Evolutionary conservation across 495 filamentous ascomycete genomes (phyloP).

Genomic region (Sporormia fimetaria): DNA sequence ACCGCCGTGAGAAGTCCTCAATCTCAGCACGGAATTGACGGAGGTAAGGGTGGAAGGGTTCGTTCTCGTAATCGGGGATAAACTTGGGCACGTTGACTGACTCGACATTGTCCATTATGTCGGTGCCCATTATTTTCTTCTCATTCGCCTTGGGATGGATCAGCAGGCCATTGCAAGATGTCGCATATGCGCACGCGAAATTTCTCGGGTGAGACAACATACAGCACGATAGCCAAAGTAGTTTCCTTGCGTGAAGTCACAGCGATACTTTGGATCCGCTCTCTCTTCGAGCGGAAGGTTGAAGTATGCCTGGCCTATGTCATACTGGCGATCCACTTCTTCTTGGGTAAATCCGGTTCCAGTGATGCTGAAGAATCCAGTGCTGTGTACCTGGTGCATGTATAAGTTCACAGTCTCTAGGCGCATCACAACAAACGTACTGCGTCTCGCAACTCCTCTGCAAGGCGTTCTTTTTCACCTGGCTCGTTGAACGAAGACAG

Average conservation of each 20-base stretch:
- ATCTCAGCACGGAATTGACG: conserved; percentile 41
- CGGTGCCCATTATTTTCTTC: conserved; percentile 36
- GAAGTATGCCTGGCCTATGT: conserved; percentile 45
- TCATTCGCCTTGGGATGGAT: conserved; percentile 29
- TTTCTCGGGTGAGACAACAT: conserved; percentile 4
- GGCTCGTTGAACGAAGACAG: conserved; percentile 40
- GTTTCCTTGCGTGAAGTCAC: conserved; percentile 37
- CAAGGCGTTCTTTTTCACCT: conserved; percentile 44
- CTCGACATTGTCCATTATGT: conserved; percentile 44
- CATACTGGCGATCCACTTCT: conserved; percentile 46
- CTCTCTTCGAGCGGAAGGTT: conserved; percentile 44
- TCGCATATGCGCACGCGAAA: neutral
- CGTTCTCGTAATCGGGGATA: conserved; percentile 40
- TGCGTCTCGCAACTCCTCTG: conserved; percentile 47
- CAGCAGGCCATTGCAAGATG: neutral
- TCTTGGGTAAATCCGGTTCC: conserved; percentile 42
- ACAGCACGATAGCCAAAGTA: conserved; percentile 37
- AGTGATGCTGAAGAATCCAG: conserved; percentile 15
- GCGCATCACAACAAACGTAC: conserved; percentile 33
- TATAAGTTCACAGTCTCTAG: conserved; percentile 31
- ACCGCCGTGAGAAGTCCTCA: conserved; percentile 37
- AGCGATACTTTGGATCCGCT: conserved; percentile 35
- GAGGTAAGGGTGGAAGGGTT: conserved; percentile 43
- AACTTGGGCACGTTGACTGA: conserved; percentile 48
- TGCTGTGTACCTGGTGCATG: conserved; percentile 9